Evolutionary conservation across 139 green algal genomes (phyloP), one percentile per base, ranked within the genome.

Genomic region (Chlorella sp.): DNA sequence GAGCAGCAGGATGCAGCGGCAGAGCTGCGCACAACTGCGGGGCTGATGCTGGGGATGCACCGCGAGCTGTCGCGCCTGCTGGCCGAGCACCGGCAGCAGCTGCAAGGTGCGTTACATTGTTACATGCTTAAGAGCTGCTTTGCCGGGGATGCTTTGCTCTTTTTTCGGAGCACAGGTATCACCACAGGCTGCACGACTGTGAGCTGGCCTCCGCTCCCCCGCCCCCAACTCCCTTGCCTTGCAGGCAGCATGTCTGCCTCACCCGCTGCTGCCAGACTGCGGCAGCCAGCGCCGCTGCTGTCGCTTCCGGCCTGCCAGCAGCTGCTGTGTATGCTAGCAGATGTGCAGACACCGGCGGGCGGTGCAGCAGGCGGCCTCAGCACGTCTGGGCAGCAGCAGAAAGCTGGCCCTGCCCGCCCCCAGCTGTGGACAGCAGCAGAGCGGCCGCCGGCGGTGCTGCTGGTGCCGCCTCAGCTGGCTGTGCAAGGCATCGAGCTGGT

Each of bases 381-480:
- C 38, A 32, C 19, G 5, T 24, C 38, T 20, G 20, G n/a, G 22
- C 40, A 48, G 28, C 60, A 38, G 32, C 58, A 3, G 32, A 20
- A 11, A 3, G 26, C 51, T 7, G 44, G 34, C 75, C 20, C 34
- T 13, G 24, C 51, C 51, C 11, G 51, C 13, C 51, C 7, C 22
- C 58, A 43, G 40, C 56, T 64, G 20, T 54, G 14, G 60, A 1
- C 30, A 34, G 41, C 40, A n/a, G 77, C 28, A n/a, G 38, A 19
- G 40, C 26, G 20, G 0, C 60, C 40, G 38, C 77, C 64, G 3
- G 77, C 77, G 44, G 60, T 83, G 77, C 60, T 83, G 38, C 77
- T 83, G 77, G 60, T 83, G 77, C 77, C 77, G 38, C 77, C 77
- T 16, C 77, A 83, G 77, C 58, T 83, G 40, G 77, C 44, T 28